Base-by-base conservation (phyloP, 345 rosid species). In the Reutealis trisperma region DNA sequence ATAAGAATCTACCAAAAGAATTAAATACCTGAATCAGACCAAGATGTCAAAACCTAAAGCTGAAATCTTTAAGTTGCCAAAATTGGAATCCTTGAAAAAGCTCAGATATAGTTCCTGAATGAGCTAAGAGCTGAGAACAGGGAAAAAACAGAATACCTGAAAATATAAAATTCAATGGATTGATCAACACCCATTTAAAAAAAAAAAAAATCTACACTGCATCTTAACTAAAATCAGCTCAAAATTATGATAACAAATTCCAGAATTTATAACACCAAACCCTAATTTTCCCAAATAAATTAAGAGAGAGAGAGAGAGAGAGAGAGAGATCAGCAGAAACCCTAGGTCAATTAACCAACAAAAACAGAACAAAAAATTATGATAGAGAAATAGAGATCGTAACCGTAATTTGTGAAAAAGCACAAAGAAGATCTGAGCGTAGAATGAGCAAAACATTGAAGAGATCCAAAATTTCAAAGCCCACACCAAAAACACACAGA, bases 21-120 rank as follows among this genome's bases (percentile, higher is more conserved):
- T 68, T 11, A 60, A 70, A 15, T 83, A 85, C 89, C 88, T 81
- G 85, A 79, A 82, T 80, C 76, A 78, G 80, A 76, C 83, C 81
- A 73, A 72, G 84, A 78, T 75, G 63, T 77, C 77, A 68, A 72
- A 75, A 65, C 41, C 30, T 73, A 70, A 77, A 51, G 61, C 59
- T 52, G 16, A n/a, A 37, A 60, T 49, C 73, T 63, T 59, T 25
- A 71, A 57, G 61, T 42, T 71, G 45, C 63, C 74, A 80, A 54
- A 71, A 37, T 49, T 63, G 64, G 73, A 77, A 58, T 55, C 68
- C 25, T 67, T 67, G 24, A 60, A 45, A 54, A 58, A 74, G 69
- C 70, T 80, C 85, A 77, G 79, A 70, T 61, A 63, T 55, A 64
- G 79, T 75, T 75, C 75, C 82, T 70, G 75, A 83, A 80, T 72